phyloP scores from a whole-genome alignment of 495 filamentous ascomycete species.

The Collariella sp. region DNA sequence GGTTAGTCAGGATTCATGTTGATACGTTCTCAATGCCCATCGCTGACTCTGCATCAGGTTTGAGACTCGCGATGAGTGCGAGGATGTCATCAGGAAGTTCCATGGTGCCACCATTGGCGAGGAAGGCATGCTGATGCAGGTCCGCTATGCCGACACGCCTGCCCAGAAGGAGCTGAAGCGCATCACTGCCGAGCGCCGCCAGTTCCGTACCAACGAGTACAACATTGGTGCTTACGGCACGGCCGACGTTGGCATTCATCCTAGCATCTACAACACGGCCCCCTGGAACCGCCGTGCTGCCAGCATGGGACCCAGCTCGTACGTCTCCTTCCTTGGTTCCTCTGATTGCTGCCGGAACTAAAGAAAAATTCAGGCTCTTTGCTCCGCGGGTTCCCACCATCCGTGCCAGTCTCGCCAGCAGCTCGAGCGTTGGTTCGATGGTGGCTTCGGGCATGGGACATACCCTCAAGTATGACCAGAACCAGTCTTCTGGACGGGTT shows the following conservation, averaged over 20 bases:
- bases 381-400: conserved; percentile 18
- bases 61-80: conserved; percentile 76
- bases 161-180: conserved; percentile 94
- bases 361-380: conserved; percentile 21
- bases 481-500: not conserved
- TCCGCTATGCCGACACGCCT: conserved; percentile 93
- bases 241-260: conserved; percentile 42
- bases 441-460: conserved; percentile 15
- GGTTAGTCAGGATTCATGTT: conserved; percentile 47
- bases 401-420: conserved; percentile 9
- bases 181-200: conserved; percentile 81
- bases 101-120: conserved; percentile 63
- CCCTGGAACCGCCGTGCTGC: conserved; percentile 28
- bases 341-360: not conserved
- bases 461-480: conserved; percentile 22
- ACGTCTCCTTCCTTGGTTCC: not conserved
- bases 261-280: conserved; percentile 33
- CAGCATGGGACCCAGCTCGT: conserved; percentile 19
- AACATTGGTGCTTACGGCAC: conserved; percentile 58
- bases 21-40: not conserved
- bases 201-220: conserved; percentile 92
- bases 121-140: conserved; percentile 71
- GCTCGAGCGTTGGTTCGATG: conserved; percentile 11
- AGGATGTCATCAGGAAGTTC: conserved; percentile 74
- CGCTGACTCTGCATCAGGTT: conserved; percentile 52